Percentiles rank a stretch among this genome's conserved stretches.
Evolutionary conservation across 768 basidiomycete genomes (phyloP).

Genomic region (Polyporus arcularius): DNA sequence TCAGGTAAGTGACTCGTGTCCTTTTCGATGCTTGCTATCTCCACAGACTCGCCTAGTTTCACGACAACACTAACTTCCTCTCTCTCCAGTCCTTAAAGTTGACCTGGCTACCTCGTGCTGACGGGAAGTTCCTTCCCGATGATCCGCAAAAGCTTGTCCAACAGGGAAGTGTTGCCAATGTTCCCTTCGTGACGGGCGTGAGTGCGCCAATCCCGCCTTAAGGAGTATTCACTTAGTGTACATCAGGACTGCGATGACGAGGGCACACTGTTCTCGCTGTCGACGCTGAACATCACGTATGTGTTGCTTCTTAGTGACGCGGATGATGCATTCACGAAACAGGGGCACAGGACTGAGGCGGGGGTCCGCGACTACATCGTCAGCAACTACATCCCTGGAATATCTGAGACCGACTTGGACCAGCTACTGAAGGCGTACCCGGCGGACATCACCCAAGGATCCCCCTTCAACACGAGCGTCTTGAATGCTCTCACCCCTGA

Average conservation of each 20-base stretch:
- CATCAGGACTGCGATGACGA: conserved; percentile 54
- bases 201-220: neutral
- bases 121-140: conserved; percentile 50
- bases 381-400: conserved; percentile 26
- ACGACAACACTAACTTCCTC: conserved; percentile 26
- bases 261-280: conserved; percentile 44
- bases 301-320: neutral
- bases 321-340: neutral
- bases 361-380: conserved; percentile 16
- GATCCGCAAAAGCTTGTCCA: conserved; percentile 40
- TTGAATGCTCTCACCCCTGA: conserved; percentile 51
- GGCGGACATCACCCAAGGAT: conserved; percentile 43
- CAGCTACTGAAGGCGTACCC: conserved; percentile 31
- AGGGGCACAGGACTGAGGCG: conserved; percentile 20
- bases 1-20: conserved; percentile 26
- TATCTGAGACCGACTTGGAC: conserved; percentile 15
- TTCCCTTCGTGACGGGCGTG: conserved; percentile 49
- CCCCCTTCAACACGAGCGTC: conserved; percentile 50
- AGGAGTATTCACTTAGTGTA: neutral
- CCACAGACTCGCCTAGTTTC: conserved; percentile 22
- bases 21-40: conserved; percentile 43
- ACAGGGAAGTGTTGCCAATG: conserved; percentile 46
- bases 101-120: conserved; percentile 52
- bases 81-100: conserved; percentile 42
- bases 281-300: conserved; percentile 31